A percentile compares a stretch with the other conserved stretches of the same genome.
These are phyloP conservation scores for Tylopilus sp. DNA, from an alignment of 768 basidiomycete genomes.

Conservation along the genomic window DNA sequence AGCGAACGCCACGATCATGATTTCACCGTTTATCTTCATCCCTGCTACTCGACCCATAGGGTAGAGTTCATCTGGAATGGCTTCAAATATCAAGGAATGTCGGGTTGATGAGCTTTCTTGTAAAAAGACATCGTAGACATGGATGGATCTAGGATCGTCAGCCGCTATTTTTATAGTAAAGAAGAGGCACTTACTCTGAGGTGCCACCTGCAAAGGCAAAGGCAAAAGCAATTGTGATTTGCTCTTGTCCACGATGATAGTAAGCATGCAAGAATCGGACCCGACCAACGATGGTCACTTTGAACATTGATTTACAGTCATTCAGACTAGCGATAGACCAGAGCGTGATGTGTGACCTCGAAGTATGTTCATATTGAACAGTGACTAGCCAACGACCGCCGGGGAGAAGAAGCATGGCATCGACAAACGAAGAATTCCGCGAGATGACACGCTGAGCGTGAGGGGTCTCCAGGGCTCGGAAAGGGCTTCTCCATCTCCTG, in stretches of 20 bases:
- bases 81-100: conserved; percentile 17
- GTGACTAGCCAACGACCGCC: conserved; percentile 50
- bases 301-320: conserved; percentile 26
- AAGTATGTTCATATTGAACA: conserved; percentile 34
- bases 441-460: conserved; percentile 35
- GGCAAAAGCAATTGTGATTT: conserved; percentile 21
- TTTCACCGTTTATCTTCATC: conserved; percentile 22
- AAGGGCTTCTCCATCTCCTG: conserved; percentile 45
- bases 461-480: conserved; percentile 34
- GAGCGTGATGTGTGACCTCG: conserved; percentile 40
- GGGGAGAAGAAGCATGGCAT: conserved; percentile 44
- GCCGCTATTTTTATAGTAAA: not conserved
- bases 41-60: conserved; percentile 15
- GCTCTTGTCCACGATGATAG: conserved; percentile 17
- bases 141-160: conserved; percentile 19
- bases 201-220: conserved; percentile 14
- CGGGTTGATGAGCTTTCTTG: not conserved
- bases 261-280: conserved; percentile 36
- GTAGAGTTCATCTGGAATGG: conserved; percentile 11
- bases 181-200: conserved; percentile 15
- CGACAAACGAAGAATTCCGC: conserved; percentile 36
- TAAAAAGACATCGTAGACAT: conserved; percentile 21
- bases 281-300: conserved; percentile 27
- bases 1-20: conserved; percentile 17
- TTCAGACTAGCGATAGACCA: conserved; percentile 39